Percentiles rank a stretch among this genome's conserved stretches.
Evolutionary conservation across 345 rosid genomes (phyloP).

Genomic region (Crucihimalaya himalaica): DNA sequence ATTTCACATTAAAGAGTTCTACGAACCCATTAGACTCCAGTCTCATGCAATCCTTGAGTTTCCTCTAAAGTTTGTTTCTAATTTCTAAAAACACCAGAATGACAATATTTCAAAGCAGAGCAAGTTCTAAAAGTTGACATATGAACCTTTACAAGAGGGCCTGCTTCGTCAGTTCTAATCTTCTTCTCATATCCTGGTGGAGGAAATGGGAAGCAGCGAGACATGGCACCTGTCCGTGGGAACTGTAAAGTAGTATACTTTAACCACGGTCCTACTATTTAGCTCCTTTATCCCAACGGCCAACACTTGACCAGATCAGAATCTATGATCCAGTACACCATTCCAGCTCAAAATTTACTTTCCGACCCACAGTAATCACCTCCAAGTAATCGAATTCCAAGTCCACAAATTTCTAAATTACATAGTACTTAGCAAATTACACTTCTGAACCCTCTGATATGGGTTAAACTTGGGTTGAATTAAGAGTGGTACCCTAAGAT

Average conservation of each 20-base stretch:
- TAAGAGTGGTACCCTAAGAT: neutral
- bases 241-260: constrained; percentile 40
- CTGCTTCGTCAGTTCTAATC: constrained; percentile 51
- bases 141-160: constrained; percentile 68
- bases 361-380: neutral
- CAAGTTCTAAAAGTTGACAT: constrained; percentile 52
- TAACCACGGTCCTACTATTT: constrained; percentile 36
- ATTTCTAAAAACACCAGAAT: neutral
- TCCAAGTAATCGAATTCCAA: constrained; percentile 20
- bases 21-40: neutral
- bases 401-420: constrained; percentile 1
- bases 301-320: constrained; percentile 53
- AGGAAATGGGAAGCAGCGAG: constrained; percentile 98
- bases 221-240: constrained; percentile 59
- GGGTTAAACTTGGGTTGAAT: constrained; percentile 13
- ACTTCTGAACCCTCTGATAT: constrained; percentile 15
- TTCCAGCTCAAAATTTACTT: constrained; percentile 45
- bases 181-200: constrained; percentile 96
- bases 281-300: constrained; percentile 54
- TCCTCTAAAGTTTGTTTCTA: neutral
- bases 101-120: constrained; percentile 20
- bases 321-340: constrained; percentile 55
- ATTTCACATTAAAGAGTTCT: neutral
- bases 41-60: constrained; percentile 10
- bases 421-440: constrained; percentile 16